Evolutionary conservation across 306 rosid genomes (phyloP), one percentile per base, ranked within the genome.

Genomic region (Vigna hirtella): DNA sequence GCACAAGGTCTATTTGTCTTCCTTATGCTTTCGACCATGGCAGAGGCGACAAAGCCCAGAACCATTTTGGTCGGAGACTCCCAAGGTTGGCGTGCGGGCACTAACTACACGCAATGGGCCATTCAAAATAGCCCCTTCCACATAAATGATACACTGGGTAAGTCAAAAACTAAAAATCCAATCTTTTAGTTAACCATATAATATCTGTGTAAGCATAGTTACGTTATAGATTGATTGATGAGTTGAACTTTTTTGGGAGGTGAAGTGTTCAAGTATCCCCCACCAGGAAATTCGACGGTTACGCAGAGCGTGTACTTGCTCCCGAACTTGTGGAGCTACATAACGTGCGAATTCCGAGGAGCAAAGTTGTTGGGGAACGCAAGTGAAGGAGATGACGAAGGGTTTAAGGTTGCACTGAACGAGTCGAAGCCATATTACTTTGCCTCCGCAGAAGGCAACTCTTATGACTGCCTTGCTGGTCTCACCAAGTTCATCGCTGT

Each of bases 101-200:
- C 84, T 11, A 91, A 91, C 88, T 89, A 89, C 84, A 91, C 93
- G 5, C 71, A 83, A 11, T 91, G 97, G 93, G 84, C 90, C 15
- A 57, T 73, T 59, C 62, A 86, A 73, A 88, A 73, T 42, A 89
- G 87, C 20, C 97, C 97, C 63, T 88, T 91, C 51, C 87, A 66
- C 83, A 42, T 82, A 2, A 81, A 91, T 7, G 94, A 91, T 57
- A 74, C 83, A 76, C 56, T 89, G 0, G 93, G 91, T 48, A 40
- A 40, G 32, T 66, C 47, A 9, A 9, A 42, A 42, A 9, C 2
- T 9, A 2, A 42, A 40, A 40, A 40, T 7, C 47, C 8, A 9
- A 8, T 42, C 3, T 28, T 4, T 28, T 4, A 5, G 38, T 34
- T 34, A 4, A 34, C 7, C 38, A 6, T 34, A 32, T 32, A 2